phyloP scores from a whole-genome alignment of 805 yeast genomes.

The Ascoidea rubescens region DNA sequence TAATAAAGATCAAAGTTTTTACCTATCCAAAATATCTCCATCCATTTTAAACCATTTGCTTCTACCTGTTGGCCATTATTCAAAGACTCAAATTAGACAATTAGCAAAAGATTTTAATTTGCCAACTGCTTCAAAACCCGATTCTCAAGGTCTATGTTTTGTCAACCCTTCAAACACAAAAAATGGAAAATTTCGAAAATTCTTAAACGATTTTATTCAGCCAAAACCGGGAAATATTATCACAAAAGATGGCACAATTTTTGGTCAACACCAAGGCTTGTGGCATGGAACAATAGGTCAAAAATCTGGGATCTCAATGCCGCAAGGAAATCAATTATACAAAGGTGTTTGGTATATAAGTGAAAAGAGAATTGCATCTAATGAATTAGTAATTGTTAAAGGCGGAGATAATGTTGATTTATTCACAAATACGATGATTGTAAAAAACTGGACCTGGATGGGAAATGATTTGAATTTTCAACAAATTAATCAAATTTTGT shows the following conservation, averaged over 20 bases:
- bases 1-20: constrained; percentile 83
- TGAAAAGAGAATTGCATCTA: constrained; percentile 46
- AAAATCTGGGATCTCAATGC: constrained; percentile 65
- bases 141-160: constrained; percentile 91
- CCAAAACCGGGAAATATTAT: constrained; percentile 69
- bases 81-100: constrained; percentile 61
- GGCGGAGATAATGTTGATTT: constrained; percentile 51
- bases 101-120: constrained; percentile 43
- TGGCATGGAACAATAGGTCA: constrained; percentile 98
- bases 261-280: constrained; percentile 76
- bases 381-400: constrained; percentile 67
- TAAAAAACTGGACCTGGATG: constrained; percentile 39
- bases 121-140: constrained; percentile 67
- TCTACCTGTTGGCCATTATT: constrained; percentile 70
- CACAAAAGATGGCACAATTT: constrained; percentile 57
- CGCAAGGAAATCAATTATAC: constrained; percentile 69
- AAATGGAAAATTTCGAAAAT: constrained; percentile 48
- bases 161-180: constrained; percentile 34
- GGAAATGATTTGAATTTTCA: constrained; percentile 8
- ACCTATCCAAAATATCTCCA: constrained; percentile 54
- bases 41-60: constrained; percentile 33
- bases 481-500: no score
- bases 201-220: constrained; percentile 59
- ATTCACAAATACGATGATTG: constrained; percentile 28
- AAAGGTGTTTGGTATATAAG: constrained; percentile 81